Base-by-base conservation (phyloP, 257 asterid species). In the Nicotiana benthamiana region DNA sequence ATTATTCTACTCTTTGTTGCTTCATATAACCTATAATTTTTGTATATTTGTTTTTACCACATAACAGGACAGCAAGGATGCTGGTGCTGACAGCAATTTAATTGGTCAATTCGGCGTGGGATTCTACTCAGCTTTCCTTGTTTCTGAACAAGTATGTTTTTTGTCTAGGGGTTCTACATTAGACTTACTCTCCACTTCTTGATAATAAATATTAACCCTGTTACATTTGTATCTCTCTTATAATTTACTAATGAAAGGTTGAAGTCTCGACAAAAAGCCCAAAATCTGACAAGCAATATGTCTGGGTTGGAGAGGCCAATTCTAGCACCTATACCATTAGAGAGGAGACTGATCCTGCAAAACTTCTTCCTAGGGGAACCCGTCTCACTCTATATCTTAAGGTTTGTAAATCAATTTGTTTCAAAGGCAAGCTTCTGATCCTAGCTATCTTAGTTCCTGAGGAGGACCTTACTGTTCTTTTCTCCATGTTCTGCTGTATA, bases 81-180 rank as follows among this genome's bases (percentile, higher is more conserved):
- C 97, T 82, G 97, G 98, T 54, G 70, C 87, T 54, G 99, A 96
- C 85, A 92, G 99, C 91, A 95, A 95, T 86, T 90, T 96, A 80
- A 96, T 96, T 83, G 99, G 98, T 79, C 99, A 96, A 89, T 96
- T 96, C 86, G 99, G 99, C 70, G 99, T 95, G 80, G 99, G 99
- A 79, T 95, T 95, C 88, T 95, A 95, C 87, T 95, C 99, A 13
- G 89, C 99, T 32, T 95, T 96, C 87, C 97, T 96, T 81, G 98
- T 96, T 77, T 85, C 97, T 79, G 99, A 96, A 79, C 86, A 91
- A 92, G 99, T 94, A 88, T 74, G 88, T 64, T 79, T 79, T 79
- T n/a, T 70, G 34, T 70, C 22, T 43, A 22, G 27, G 77, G 5
- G 2, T 24, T 30, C 30, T 79, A 43, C 64, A 17, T 43, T 63